Base-by-base conservation (phyloP, 164 flowering plant species). In the Paratinospora sagittata region DNA sequence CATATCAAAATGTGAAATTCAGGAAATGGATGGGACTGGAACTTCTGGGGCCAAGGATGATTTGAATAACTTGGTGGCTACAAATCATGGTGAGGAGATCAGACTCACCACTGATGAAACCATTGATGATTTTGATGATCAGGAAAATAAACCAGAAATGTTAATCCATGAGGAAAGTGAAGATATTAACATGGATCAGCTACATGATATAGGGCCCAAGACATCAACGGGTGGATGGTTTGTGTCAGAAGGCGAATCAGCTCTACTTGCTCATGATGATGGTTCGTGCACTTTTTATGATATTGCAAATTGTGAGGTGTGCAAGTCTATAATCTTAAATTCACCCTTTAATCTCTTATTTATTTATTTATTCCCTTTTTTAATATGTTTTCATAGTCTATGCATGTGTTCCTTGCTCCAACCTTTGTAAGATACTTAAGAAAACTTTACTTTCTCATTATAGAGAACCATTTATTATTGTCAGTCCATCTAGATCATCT, bases 171-270 rank as follows among this genome's bases (percentile, higher is more conserved):
- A 89, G 63, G 91, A 84, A 55, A 65, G 57, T 39, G 96, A 90
- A 68, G 90, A 93, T 24, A 60, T 72, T 57, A 34, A 63, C 43
- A 55, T 74, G 34, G 77, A 84, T 72, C 86, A 84, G 75, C 63
- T 89, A 66, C 80, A 82, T 76, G 88, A 89, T 70, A 85, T 96
- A 55, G 99, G 99, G 6, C 12, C 68, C 72, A 92, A 91, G 81
- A 73, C 79, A 61, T 72, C 99, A 3, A 91, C 98, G 1, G 98
- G 91, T 37, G 99, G 99, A 71, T 96, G 99, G 99, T 90, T 95
- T 83, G 94, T 90, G 27, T 86, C 90, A 2, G 98, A 95, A 70
- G 99, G 99, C 57, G 97, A 92, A 76, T 81, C 97, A 1, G 93
- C 85, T 73, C 88, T 95, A 76, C 96, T 95, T 68, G 87, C 96